Conservation (phyloP, 345 rosid genomes). For the Turnera subulata region DNA sequence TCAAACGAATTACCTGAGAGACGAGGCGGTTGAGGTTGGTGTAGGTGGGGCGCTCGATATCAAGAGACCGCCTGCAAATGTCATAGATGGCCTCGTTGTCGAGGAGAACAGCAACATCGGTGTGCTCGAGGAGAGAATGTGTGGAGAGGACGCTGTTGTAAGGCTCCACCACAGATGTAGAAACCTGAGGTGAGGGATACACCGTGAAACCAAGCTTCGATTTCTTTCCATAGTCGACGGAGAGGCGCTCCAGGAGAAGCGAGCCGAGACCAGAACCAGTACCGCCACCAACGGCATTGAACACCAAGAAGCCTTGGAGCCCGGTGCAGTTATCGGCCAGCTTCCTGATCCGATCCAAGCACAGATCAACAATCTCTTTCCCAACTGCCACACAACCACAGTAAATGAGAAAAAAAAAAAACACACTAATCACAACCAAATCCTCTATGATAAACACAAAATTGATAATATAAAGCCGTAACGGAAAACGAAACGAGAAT, state of each 20-base stretch:
- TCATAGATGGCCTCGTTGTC: constrained; percentile 28
- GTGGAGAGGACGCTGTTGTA: constrained; percentile 24
- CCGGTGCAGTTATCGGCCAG: constrained; percentile 27
- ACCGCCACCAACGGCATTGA: constrained; percentile 28
- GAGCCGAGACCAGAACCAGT: constrained; percentile 28
- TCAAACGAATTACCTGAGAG: constrained; percentile 21
- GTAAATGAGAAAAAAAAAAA: too few species aligned
- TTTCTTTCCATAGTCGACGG: too few species aligned
- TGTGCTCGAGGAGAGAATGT: constrained; percentile 23
- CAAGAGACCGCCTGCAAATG: constrained; percentile 25
- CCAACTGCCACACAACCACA: constrained; percentile 21
- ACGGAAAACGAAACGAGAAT: background rate
- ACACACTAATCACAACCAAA: background rate
- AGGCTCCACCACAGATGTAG: constrained; percentile 26
- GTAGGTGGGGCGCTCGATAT: constrained; percentile 27
- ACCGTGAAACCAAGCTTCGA: constrained; percentile 25
- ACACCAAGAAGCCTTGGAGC: constrained; percentile 24
- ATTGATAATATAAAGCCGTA: background rate
- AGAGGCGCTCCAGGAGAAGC: constrained; percentile 21
- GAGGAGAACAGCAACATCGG: constrained; percentile 21
- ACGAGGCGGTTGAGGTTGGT: constrained; percentile 24
- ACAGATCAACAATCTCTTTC: constrained; percentile 27
- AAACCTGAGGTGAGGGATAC: constrained; percentile 23
- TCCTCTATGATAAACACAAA: background rate
- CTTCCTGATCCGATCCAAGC: constrained; percentile 27